Evolutionary conservation across 139 green algal genomes (phyloP).

Genomic region (Ettlia oleoabundans): DNA sequence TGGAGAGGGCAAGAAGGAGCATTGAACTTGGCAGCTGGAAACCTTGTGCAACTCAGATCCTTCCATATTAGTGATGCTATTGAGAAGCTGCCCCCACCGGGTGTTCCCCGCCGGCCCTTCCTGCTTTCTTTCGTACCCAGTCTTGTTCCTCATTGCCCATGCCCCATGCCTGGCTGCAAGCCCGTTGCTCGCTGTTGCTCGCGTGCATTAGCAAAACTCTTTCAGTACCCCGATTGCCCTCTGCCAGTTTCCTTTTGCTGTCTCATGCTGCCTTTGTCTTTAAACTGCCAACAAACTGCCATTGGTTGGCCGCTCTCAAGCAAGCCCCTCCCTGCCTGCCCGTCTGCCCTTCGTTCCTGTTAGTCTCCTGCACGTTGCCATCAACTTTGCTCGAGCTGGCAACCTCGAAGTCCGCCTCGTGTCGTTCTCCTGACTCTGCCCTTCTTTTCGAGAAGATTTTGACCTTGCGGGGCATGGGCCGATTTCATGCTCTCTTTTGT

Average conservation of each 20-base stretch:
- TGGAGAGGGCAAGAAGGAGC: not conserved
- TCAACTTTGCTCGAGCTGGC: too few relatives aligned
- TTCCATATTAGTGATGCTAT: not conserved
- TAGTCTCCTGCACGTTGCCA: too few relatives aligned
- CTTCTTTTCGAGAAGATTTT: too few relatives aligned
- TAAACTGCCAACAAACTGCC: too few relatives aligned
- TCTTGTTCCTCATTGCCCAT: not conserved
- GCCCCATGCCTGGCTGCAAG: not conserved
- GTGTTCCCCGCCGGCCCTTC: too few relatives aligned
- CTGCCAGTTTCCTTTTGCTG: not conserved
- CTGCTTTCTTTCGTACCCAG: not conserved
- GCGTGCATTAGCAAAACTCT: not conserved
- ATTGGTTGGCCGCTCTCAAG: too few relatives aligned
- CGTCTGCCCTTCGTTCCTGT: too few relatives aligned
- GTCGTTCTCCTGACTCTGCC: too few relatives aligned
- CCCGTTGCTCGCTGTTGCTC: not conserved
- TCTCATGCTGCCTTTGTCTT: not conserved
- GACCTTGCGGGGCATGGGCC: too few relatives aligned
- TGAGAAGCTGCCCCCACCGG: not conserved
- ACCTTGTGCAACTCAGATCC: not conserved
- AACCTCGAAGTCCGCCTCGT: too few relatives aligned
- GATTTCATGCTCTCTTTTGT: too few relatives aligned
- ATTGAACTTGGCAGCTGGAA: not conserved
- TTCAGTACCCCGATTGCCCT: not conserved
- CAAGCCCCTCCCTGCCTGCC: too few relatives aligned